phyloP scores from a whole-genome alignment of 1,284 basidiomycete species.

The Ganoderma lingzhi region DNA sequence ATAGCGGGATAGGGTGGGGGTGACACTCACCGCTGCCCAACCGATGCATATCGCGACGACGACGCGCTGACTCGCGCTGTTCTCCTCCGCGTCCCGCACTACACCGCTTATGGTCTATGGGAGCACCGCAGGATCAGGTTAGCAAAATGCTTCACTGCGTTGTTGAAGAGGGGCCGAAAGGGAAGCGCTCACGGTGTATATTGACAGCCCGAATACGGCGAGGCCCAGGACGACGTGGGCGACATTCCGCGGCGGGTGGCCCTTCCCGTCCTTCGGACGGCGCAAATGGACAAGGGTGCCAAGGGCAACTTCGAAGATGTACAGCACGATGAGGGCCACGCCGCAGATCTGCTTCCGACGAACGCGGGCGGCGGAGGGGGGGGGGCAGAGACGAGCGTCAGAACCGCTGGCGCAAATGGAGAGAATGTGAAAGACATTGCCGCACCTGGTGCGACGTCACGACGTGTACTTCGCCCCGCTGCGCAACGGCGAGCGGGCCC shows the following conservation, averaged over 20 bases:
- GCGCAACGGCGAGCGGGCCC: conserved; percentile 57
- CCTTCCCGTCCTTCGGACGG: conserved; percentile 42
- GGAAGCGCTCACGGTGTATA: conserved; percentile 52
- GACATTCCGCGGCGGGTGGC: conserved; percentile 59
- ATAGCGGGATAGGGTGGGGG: background rate
- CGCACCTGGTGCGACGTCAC: conserved; percentile 59
- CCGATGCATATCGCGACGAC: conserved; percentile 23
- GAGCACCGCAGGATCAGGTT: background rate
- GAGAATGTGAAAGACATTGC: conserved; percentile 3
- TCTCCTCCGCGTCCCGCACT: conserved; percentile 14
- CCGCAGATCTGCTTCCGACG: conserved; percentile 55
- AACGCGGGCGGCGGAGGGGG: background rate
- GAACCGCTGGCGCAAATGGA: background rate
- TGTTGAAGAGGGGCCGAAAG: background rate
- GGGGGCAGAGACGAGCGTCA: conserved; percentile 7
- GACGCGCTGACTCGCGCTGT: conserved; percentile 12
- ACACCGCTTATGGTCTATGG: conserved; percentile 25
- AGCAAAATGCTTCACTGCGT: background rate
- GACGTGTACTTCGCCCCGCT: conserved; percentile 52
- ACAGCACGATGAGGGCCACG: conserved; percentile 59
- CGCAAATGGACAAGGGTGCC: conserved; percentile 64
- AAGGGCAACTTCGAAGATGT: conserved; percentile 61
- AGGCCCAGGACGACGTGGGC: conserved; percentile 57
- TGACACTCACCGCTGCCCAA: conserved; percentile 28
- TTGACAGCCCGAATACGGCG: conserved; percentile 52